These are phyloP conservation scores for Cladophialophora exuberans DNA, from an alignment of 2,329 filamentous ascomycete species.

Conservation along the genomic window DNA sequence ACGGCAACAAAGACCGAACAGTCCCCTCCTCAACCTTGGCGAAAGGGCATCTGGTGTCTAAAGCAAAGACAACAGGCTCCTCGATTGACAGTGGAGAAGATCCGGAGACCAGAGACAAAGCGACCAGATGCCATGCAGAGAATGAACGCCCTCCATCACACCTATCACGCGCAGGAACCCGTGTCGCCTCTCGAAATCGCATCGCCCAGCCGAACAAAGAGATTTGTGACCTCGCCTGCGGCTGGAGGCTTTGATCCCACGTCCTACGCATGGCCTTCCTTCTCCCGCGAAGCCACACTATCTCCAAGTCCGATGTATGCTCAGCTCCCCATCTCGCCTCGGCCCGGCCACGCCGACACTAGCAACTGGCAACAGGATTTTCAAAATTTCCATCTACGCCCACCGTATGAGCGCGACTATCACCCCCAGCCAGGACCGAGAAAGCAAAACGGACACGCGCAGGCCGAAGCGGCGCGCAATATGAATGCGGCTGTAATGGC, in stretches of 20 bases:
- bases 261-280: conserved; percentile 9
- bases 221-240: conserved; percentile 34
- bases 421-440: conserved; percentile 52
- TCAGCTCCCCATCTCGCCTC: conserved; percentile 46
- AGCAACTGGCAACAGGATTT: conserved; percentile 56
- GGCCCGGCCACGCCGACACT: conserved; percentile 46
- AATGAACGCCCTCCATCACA: conserved; percentile 35
- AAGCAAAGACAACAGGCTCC: conserved; percentile 52
- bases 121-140: conserved; percentile 38
- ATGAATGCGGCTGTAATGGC: conserved; percentile 38
- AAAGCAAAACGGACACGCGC: conserved; percentile 44
- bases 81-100: conserved; percentile 40
- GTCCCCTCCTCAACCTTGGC: conserved; percentile 55
- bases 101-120: conserved; percentile 28
- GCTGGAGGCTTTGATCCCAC: conserved; percentile 35
- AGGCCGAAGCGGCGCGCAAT: conserved; percentile 28
- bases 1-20: conserved; percentile 44
- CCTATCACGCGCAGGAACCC: conserved; percentile 29
- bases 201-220: conserved; percentile 29
- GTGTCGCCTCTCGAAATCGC: conserved; percentile 16
- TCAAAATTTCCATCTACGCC: conserved; percentile 56
- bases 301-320: conserved; percentile 60
- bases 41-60: conserved; percentile 55
- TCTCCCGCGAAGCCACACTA: conserved; percentile 41
- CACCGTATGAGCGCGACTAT: conserved; percentile 47